A percentile compares a stretch with the other conserved stretches of the same genome.
Conservation (phyloP, 2,329 filamentous ascomycete genomes). For the Teratosphaeria gauchensis region DNA sequence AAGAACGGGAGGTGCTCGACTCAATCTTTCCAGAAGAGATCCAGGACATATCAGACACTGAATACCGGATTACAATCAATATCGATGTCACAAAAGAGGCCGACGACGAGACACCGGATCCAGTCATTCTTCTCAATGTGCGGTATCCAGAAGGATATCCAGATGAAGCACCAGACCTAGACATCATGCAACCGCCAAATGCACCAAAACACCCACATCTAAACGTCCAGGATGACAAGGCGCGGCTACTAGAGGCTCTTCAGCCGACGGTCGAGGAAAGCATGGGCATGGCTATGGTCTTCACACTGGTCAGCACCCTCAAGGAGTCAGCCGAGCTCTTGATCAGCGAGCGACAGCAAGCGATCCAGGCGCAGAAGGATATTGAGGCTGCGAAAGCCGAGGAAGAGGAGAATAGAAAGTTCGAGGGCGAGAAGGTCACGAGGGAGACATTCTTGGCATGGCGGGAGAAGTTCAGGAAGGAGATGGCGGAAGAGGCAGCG, state of each 20-base stretch:
- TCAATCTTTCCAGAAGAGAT: slow-evolving; percentile 99
- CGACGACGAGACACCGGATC: slow-evolving; percentile 50
- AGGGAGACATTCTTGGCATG: slow-evolving; percentile 75
- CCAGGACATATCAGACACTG: slow-evolving; percentile 82
- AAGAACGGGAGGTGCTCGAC: slow-evolving; percentile 95
- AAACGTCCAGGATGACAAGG: slow-evolving; percentile 71
- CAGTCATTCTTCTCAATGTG: slow-evolving; percentile 69
- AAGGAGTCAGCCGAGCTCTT: slow-evolving; percentile 88
- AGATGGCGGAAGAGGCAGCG: slow-evolving; percentile 66
- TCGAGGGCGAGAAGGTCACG: slow-evolving; percentile 85
- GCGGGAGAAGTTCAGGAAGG: slow-evolving; percentile 65
- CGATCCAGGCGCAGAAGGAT: slow-evolving; percentile 45
- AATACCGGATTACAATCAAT: slow-evolving; percentile 77
- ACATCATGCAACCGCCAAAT: slow-evolving; percentile 66
- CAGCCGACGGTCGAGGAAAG: slow-evolving; percentile 78
- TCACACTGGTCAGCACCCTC: slow-evolving; percentile 75
- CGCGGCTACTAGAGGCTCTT: slow-evolving; percentile 59
- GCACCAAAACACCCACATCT: slow-evolving; percentile 61
- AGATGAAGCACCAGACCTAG: slow-evolving; percentile 73
- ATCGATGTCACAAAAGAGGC: slow-evolving; percentile 58
- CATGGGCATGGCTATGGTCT: slow-evolving; percentile 95
- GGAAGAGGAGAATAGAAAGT: slow-evolving; percentile 91
- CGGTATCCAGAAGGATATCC: slow-evolving; percentile 87
- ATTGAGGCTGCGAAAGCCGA: slow-evolving; percentile 55
- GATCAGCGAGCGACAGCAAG: slow-evolving; percentile 62